Conservation (phyloP, 345 rosid species). For the Camelina hispida region DNA sequence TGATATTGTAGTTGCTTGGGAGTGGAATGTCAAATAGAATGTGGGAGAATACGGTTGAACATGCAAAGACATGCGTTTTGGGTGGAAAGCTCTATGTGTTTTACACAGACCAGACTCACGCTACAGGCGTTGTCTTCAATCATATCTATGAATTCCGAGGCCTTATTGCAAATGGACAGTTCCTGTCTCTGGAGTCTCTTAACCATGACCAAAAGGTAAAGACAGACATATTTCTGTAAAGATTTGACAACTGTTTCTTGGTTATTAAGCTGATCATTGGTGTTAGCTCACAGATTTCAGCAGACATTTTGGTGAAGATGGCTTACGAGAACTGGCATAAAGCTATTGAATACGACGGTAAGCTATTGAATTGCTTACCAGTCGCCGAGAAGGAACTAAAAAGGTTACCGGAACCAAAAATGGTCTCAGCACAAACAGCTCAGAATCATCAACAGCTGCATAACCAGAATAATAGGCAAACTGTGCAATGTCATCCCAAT, state of each 20-base stretch:
- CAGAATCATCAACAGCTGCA: conserved; percentile 34
- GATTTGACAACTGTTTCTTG: not conserved
- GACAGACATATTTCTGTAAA: not conserved
- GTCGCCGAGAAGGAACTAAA: conserved; percentile 49
- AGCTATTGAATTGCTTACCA: conserved; percentile 63
- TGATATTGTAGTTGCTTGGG: conserved; percentile 62
- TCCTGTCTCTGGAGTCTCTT: conserved; percentile 73
- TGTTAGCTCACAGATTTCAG: conserved; percentile 58
- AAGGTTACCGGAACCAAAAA: conserved; percentile 40
- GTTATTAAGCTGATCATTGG: no score
- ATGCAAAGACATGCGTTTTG: conserved; percentile 89
- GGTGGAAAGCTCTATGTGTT: conserved; percentile 84
- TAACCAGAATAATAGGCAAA: conserved; percentile 48
- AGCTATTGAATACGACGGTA: conserved; percentile 80
- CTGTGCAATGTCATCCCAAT: conserved; percentile 48
- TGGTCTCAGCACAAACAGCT: conserved; percentile 7
- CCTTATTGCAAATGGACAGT: conserved; percentile 78
- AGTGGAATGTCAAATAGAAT: conserved; percentile 97
- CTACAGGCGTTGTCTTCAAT: conserved; percentile 79
- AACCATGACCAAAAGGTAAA: conserved; percentile 77
- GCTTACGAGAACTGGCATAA: conserved; percentile 95
- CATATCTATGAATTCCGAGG: conserved; percentile 86
- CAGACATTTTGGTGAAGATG: conserved; percentile 78
- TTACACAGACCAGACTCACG: conserved; percentile 59
- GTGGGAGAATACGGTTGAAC: conserved; percentile 97